Conservation (phyloP, 139 green algal species). For the Pseudopediastrum boryanum region DNA sequence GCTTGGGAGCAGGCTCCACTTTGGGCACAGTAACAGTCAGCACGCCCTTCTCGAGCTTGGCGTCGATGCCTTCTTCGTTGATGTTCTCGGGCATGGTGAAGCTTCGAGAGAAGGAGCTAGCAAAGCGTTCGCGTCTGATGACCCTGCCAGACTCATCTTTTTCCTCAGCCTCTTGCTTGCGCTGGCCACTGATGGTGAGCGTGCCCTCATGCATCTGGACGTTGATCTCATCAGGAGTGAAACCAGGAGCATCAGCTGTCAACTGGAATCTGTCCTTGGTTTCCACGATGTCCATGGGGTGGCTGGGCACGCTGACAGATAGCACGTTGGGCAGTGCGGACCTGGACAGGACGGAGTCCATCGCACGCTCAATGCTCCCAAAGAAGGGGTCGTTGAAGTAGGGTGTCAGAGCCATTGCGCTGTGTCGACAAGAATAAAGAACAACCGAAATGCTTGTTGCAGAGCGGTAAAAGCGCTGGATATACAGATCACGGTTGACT, state of each 20-base stretch:
- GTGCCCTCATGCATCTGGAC: conserved; percentile 30
- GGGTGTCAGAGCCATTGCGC: conserved; percentile 37
- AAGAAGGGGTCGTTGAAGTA: conserved; percentile 39
- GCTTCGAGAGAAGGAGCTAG: conserved; percentile 33
- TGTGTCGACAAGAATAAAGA: no score
- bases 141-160: no score
- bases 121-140: conserved; percentile 39
- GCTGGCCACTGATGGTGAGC: conserved; percentile 34
- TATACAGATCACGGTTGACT: background rate
- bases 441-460: background rate
- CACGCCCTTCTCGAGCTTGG: conserved; percentile 47
- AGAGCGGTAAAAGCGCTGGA: background rate
- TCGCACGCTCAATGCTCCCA: conserved; percentile 16
- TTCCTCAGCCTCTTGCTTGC: conserved; percentile 29
- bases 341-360: conserved; percentile 19
- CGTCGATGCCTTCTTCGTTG: conserved; percentile 34
- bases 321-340: background rate
- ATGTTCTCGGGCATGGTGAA: conserved; percentile 53
- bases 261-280: conserved; percentile 16
- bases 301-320: background rate
- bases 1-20: conserved; percentile 29
- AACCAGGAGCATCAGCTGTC: conserved; percentile 27
- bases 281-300: conserved; percentile 42
- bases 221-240: conserved; percentile 26
- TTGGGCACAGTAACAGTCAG: conserved; percentile 51